A percentile compares a stretch with the other conserved stretches of the same genome.
phyloP scores from a whole-genome alignment of 192 early-diverging fungal genomes.

The Gamsiella multidivaricata region DNA sequence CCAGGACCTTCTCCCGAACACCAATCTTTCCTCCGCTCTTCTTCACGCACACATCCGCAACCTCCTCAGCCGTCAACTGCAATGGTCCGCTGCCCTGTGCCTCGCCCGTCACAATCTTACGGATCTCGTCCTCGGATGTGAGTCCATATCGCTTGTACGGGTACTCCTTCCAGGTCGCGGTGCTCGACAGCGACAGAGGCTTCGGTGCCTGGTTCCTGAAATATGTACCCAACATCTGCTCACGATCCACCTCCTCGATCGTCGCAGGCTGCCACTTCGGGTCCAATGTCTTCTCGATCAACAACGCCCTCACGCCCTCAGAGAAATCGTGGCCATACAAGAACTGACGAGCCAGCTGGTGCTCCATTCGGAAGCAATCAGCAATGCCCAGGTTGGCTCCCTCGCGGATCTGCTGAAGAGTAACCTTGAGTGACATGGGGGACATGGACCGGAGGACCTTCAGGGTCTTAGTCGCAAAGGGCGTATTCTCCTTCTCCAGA shows the following conservation, averaged over 20 bases:
- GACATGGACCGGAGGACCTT: slow-evolving; percentile 73
- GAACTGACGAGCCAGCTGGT: slow-evolving; percentile 80
- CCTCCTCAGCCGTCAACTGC: slow-evolving; percentile 63
- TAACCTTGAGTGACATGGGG: slow-evolving; percentile 90
- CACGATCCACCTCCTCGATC: slow-evolving; percentile 61
- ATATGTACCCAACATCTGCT: slow-evolving; percentile 64
- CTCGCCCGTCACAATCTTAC: slow-evolving; percentile 71
- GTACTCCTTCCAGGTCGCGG: slow-evolving; percentile 60
- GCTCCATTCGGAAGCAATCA: slow-evolving; percentile 90
- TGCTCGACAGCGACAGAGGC: slow-evolving; percentile 55
- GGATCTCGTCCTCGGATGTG: slow-evolving; percentile 75
- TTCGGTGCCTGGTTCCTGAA: slow-evolving; percentile 57
- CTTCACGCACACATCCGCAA: slow-evolving; percentile 70
- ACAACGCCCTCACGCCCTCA: slow-evolving; percentile 85
- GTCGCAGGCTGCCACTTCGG: slow-evolving; percentile 82
- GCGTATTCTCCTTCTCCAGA: slow-evolving; percentile 77
- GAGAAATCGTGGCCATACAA: slow-evolving; percentile 84
- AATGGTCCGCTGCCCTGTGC: slow-evolving; percentile 70
- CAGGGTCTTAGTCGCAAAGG: slow-evolving; percentile 78
- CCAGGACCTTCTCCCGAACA: slow-evolving; percentile 71
- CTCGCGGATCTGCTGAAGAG: slow-evolving; percentile 82
- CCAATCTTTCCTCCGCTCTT: slow-evolving; percentile 74
- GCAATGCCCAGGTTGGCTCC: slow-evolving; percentile 77
- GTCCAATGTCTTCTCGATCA: slow-evolving; percentile 73
- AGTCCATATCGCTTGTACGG: slow-evolving; percentile 71